A percentile compares a stretch with the other conserved stretches of the same genome.
Conservation (phyloP, 331 rosid species). For the Pyrus hybrid region DNA sequence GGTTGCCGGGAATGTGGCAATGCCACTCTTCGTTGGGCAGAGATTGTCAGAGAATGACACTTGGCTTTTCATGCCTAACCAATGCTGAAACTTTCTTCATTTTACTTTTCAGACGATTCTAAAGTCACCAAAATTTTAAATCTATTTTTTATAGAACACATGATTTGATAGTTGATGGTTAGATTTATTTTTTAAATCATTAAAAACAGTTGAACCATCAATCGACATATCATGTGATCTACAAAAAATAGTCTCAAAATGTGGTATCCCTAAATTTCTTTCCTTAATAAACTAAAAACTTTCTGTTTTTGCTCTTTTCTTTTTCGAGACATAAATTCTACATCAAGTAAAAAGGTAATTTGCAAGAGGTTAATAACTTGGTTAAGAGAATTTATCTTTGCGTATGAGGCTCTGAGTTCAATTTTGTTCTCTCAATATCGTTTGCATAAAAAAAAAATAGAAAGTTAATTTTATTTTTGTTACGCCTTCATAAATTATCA, state of each 20-base stretch:
- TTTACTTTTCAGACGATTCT: too few relatives aligned
- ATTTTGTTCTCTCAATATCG: too few relatives aligned
- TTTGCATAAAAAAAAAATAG: too few relatives aligned
- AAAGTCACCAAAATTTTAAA: too few relatives aligned
- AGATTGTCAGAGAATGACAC: not conserved
- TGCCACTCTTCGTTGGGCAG: not conserved
- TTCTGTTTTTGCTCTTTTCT: not conserved
- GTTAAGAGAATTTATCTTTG: too few relatives aligned
- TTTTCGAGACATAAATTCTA: not conserved
- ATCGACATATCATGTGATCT: too few relatives aligned
- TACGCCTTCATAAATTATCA: not conserved
- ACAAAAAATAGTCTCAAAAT: too few relatives aligned
- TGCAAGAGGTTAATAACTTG: too few relatives aligned
- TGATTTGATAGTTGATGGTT: too few relatives aligned
- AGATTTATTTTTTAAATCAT: rapidly evolving
- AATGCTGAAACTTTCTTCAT: not conserved
- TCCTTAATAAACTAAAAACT: not conserved
- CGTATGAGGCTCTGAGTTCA: not conserved
- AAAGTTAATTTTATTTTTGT: too few relatives aligned
- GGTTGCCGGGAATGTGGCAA: conserved; percentile 8
- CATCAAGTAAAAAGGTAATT: not conserved
- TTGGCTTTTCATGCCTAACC: not conserved
- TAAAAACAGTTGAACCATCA: too few relatives aligned
- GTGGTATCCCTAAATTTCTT: not conserved
- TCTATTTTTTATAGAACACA: too few relatives aligned